Conservation (phyloP, 148 eudicot genomes). For the Cornus kousa region DNA sequence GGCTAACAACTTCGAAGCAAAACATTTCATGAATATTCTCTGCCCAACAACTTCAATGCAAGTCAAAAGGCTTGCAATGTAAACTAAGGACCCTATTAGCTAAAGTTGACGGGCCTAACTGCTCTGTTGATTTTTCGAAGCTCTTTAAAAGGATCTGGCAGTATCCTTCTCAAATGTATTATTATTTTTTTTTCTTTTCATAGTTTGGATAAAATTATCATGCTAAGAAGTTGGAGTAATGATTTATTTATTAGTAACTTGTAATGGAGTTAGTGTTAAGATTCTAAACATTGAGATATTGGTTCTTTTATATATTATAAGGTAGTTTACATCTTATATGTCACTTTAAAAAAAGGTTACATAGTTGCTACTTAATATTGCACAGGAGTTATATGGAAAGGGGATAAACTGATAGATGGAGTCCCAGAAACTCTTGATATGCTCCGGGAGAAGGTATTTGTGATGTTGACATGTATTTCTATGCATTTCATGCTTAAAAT, state of each 20-base stretch:
- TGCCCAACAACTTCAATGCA: no score
- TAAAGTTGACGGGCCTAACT: no score
- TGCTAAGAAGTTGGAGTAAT: constrained; percentile 4
- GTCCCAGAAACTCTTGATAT: constrained; percentile 89
- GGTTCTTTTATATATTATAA: neutral
- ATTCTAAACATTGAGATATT: neutral
- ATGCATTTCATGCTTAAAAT: neutral
- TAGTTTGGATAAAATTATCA: neutral
- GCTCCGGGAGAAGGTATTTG: constrained; percentile 79
- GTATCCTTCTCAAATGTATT: no score
- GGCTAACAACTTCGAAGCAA: no score
- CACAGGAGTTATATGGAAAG: constrained; percentile 98
- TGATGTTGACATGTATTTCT: neutral
- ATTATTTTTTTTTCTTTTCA: no score
- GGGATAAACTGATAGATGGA: constrained; percentile 89
- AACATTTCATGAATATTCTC: no score
- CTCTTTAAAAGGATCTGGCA: no score
- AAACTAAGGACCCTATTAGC: no score
- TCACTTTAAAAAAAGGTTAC: neutral
- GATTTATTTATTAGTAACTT: neutral
- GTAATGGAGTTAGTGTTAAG: neutral
- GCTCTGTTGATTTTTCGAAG: no score
- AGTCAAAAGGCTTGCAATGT: no score
- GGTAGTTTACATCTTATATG: neutral
- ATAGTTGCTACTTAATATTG: constrained; percentile 11